These are phyloP conservation scores for Sporisorium sorghi DNA, from an alignment of 1,284 basidiomycete genomes.

Conservation along the genomic window DNA sequence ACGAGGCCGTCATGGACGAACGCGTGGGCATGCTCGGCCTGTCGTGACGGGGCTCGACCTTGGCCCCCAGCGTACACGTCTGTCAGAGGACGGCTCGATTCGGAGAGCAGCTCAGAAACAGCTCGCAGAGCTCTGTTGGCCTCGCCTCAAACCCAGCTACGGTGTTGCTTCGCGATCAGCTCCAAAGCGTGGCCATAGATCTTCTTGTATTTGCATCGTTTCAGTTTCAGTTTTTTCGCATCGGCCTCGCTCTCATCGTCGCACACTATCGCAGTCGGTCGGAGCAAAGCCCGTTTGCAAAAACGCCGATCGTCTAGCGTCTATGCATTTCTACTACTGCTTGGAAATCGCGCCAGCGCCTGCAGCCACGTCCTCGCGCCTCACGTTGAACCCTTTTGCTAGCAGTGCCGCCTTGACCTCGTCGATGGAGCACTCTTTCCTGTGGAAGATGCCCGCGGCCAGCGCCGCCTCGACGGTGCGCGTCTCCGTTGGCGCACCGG, in stretches of 20 bases:
- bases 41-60: constrained; percentile 20
- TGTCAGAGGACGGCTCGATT: too few species aligned
- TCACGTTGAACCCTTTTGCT: constrained; percentile 53
- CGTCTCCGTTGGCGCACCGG: constrained; percentile 49
- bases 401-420: constrained; percentile 69
- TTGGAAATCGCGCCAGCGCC: constrained; percentile 52
- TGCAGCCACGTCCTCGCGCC: constrained; percentile 48
- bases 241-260: too few species aligned
- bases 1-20: constrained; percentile 47
- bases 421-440: constrained; percentile 80
- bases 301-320: too few species aligned
- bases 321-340: constrained; percentile 25
- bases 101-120: too few species aligned
- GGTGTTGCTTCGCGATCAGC: too few species aligned
- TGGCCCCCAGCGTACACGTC: too few species aligned
- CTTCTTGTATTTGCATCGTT: constrained; percentile 19
- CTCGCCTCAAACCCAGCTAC: too few species aligned
- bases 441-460: constrained; percentile 97
- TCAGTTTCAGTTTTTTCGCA: neutral
- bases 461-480: constrained; percentile 85
- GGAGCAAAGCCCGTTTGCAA: too few species aligned
- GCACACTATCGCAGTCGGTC: too few species aligned
- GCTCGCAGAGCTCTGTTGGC: too few species aligned
- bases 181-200: too few species aligned
- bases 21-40: constrained; percentile 43